phyloP scores from a whole-genome alignment of 192 early-diverging fungal species.

The Globomyces pollinis-pini region DNA sequence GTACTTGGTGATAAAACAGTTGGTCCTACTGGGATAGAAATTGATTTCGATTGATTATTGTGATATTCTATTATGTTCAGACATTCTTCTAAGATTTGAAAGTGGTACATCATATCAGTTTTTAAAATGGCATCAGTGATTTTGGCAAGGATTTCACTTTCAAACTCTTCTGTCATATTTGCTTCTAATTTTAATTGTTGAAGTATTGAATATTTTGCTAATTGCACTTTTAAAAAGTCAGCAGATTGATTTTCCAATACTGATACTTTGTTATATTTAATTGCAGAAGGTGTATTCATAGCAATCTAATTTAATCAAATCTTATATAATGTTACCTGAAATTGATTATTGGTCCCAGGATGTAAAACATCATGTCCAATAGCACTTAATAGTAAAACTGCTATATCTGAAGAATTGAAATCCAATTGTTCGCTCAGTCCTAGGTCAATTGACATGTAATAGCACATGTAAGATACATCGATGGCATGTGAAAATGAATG shows the following conservation, averaged over 20 bases:
- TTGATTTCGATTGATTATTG: no score
- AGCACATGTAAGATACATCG: conserved; percentile 79
- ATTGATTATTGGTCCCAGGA: conserved; percentile 89
- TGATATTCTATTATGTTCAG: conserved; percentile 16
- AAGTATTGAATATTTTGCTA: conserved; percentile 69
- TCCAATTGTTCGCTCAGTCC: conserved; percentile 58
- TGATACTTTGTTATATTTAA: conserved; percentile 66
- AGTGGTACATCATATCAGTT: conserved; percentile 91
- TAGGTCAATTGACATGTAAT: conserved; percentile 66
- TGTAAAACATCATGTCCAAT: conserved; percentile 83
- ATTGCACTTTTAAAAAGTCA: conserved; percentile 63
- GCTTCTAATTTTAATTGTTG: conserved; percentile 4
- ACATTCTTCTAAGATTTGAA: conserved; percentile 52
- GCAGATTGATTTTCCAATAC: conserved; percentile 84
- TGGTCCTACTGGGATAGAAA: no score
- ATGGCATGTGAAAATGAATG: conserved; percentile 89
- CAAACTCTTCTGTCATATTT: conserved; percentile 2
- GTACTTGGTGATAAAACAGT: no score
- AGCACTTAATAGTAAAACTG: conserved; percentile 69
- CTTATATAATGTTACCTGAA: conserved; percentile 43
- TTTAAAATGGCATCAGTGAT: conserved; percentile 69
- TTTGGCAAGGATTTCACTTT: neutral
- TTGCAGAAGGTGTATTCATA: conserved; percentile 66
- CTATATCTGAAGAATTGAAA: conserved; percentile 55
- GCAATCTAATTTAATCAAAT: conserved; percentile 78